Base-by-base conservation (phyloP, 108 stramenopile species). In the Cyclotella cryptica region DNA sequence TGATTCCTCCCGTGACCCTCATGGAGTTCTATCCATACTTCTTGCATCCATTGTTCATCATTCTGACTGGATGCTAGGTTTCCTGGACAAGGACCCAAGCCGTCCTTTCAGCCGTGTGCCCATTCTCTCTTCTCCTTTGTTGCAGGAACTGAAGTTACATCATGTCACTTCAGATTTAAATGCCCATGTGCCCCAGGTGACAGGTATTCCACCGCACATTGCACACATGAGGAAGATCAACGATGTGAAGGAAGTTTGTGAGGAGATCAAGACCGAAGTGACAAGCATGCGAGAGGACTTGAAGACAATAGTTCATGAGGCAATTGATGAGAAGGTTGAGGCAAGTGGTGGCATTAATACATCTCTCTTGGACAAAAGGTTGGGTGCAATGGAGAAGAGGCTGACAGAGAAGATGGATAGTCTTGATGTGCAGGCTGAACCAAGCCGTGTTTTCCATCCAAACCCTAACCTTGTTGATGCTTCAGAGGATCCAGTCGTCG, bases 161-260 rank as follows among this genome's bases (percentile, higher is more conserved):
- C 52, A 70, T 39, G 22, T 81, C 10, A 77, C 79, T 3, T 43
- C 66, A 24, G 75, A 85, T 17, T 53, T 75, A 19, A 81, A 69
- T 30, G 52, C 53, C 6, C 54, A 79, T 60, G 74, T 79, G 26
- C 75, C 64, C n/a, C 5, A 0, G 29, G 70, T 79, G 12, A 80
- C 84, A 28, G 78, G 84, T n/a, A 53, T 85, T 17, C 84, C 84
- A 41, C 84, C 84, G 27, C 68, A 80, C 41, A 59, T 80, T 29
- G 12, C 30, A 19, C 63, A 65, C 19, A 30, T 61, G 29, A 10
- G 60, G 12, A 0, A 61, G 30, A 55, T 55, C 11, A 24, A 26
- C 4, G 55, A 26, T 12, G 11, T 21, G 1, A 55, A 55, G 55
- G 24, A 19, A 24, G 55, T 35, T 26, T 19, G 55, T 24, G 11